Percentiles rank a stretch among this genome's conserved stretches.
Conservation (phyloP, 345 rosid species). For the Viola odorata region DNA sequence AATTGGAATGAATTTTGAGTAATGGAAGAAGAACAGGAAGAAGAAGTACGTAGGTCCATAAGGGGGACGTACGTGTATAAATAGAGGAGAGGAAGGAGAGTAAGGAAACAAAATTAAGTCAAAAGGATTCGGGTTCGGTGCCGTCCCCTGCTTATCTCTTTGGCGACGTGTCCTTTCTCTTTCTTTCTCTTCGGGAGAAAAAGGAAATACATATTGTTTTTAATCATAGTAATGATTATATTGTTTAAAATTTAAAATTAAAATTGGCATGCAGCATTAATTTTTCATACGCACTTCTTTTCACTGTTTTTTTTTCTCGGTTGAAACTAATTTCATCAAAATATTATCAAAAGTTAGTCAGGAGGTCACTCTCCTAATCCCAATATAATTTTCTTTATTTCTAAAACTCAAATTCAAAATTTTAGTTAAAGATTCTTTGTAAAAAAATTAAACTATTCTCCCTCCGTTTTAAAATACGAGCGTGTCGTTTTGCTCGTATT, state of each 20-base stretch:
- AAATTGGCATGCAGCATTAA: neutral
- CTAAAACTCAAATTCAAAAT: too few species aligned
- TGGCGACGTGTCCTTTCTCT: constrained; percentile 53
- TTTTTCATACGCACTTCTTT: too few species aligned
- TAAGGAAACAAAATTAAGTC: constrained; percentile 37
- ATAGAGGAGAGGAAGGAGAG: constrained; percentile 28
- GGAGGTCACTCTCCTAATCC: too few species aligned
- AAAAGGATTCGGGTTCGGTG: constrained; percentile 58
- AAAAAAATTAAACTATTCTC: too few species aligned
- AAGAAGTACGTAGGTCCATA: constrained; percentile 28
- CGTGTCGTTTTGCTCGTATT: too few species aligned
- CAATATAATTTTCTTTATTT: too few species aligned
- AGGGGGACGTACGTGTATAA: constrained; percentile 28
- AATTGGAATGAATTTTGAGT: neutral
- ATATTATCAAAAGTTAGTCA: too few species aligned
- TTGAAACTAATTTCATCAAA: too few species aligned
- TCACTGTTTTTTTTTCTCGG: too few species aligned
- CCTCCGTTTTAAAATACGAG: too few species aligned
- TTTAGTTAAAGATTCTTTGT: too few species aligned
- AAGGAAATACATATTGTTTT: neutral
- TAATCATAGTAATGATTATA: neutral
- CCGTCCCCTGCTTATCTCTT: constrained; percentile 54
- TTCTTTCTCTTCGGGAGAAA: neutral
- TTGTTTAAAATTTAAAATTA: neutral
- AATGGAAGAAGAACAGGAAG: neutral